Percentiles rank a stretch among this genome's conserved stretches.
phyloP scores from a whole-genome alignment of 2,329 filamentous ascomycete species.

The Keithomyces neogunnii region DNA sequence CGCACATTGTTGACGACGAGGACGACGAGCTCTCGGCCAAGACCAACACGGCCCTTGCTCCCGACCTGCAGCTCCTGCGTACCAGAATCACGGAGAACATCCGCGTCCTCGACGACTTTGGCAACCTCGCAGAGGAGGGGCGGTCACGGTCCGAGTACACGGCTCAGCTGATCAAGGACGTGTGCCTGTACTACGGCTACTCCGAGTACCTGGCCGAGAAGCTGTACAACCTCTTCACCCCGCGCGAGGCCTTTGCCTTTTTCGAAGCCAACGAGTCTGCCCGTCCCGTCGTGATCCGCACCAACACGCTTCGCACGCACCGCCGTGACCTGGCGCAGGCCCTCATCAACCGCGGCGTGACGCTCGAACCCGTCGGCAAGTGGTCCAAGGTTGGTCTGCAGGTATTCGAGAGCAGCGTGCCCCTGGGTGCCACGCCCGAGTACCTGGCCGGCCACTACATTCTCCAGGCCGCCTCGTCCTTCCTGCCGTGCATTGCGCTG shows the following conservation, averaged over 20 bases:
- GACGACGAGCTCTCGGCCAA: constrained; percentile 52
- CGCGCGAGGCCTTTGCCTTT: constrained; percentile 91
- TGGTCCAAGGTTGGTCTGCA: constrained; percentile 98
- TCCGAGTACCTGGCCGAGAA: constrained; percentile 92
- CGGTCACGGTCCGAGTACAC: constrained; percentile 85
- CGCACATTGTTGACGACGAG: constrained; percentile 57
- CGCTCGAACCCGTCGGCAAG: constrained; percentile 92
- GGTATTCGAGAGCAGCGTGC: constrained; percentile 80
- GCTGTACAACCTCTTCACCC: constrained; percentile 84
- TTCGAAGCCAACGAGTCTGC: constrained; percentile 98
- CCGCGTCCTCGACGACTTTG: constrained; percentile 82
- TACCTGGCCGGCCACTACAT: constrained; percentile 98
- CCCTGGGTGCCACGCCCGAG: constrained; percentile 90
- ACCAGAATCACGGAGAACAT: constrained; percentile 89
- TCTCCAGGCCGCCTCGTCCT: constrained; percentile 90
- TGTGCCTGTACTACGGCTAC: constrained; percentile 96
- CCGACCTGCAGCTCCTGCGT: constrained; percentile 82
- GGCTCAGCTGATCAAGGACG: constrained; percentile 76
- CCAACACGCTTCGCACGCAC: constrained; percentile 81
- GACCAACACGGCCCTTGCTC: constrained; percentile 60
- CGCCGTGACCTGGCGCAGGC: constrained; percentile 79
- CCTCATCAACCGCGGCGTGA: constrained; percentile 92
- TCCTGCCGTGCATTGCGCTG: constrained; percentile 95
- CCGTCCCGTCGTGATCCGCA: constrained; percentile 89
- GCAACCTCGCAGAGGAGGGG: constrained; percentile 69